Evolutionary conservation across 495 filamentous ascomycete genomes (phyloP).

Genomic region (Penicillium goetzii): DNA sequence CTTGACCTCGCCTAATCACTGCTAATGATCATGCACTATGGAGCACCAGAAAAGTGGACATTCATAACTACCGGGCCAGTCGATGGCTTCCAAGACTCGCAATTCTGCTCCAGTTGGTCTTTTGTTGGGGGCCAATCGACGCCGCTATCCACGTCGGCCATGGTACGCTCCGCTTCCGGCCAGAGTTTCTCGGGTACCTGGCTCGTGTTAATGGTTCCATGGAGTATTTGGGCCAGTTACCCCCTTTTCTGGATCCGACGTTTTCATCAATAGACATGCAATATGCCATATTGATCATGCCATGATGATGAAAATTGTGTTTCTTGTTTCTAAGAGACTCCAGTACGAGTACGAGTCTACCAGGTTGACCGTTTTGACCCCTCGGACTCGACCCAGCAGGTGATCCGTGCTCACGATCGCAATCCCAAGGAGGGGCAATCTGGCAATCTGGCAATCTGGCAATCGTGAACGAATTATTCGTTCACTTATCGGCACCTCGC

Average conservation of each 20-base stretch:
- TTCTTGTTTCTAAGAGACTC: too few species aligned
- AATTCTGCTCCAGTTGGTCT: neutral
- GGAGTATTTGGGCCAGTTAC: neutral
- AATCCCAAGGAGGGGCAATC: constrained; percentile 13
- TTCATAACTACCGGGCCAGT: constrained; percentile 1
- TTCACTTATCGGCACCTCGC: constrained; percentile 5
- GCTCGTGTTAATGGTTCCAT: constrained; percentile 1
- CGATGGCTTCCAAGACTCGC: neutral
- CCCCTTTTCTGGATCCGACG: neutral
- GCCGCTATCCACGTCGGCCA: constrained; percentile 4
- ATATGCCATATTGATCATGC: neutral
- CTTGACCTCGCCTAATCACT: neutral
- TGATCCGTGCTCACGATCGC: constrained; percentile 20
- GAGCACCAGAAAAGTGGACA: neutral
- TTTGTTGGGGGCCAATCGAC: constrained; percentile 4
- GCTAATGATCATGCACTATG: neutral
- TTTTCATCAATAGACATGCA: neutral
- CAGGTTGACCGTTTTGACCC: constrained; percentile 1
- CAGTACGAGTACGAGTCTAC: too few species aligned
- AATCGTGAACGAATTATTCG: neutral
- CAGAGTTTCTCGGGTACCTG: constrained; percentile 8
- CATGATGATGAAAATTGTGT: neutral
- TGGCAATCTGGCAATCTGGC: neutral
- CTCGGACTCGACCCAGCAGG: constrained; percentile 15
- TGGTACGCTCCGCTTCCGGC: constrained; percentile 7